Percentiles rank a stretch among this genome's conserved stretches.
Conservation (phyloP, 2,329 filamentous ascomycete genomes). For the Sporothrix phasma region DNA sequence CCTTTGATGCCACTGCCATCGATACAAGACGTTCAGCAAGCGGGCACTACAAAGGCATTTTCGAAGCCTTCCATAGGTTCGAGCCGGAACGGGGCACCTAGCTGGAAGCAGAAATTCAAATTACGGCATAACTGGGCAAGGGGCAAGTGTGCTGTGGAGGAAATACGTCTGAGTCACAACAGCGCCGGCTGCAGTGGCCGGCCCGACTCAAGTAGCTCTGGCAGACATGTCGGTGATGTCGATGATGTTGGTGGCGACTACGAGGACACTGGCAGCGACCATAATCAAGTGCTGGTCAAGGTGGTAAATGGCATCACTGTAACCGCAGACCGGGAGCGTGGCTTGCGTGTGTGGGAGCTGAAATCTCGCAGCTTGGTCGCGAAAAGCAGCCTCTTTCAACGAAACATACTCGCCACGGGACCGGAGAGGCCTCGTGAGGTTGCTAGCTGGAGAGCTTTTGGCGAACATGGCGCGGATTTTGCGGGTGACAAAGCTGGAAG, state of each 20-base stretch:
- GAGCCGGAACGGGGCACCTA: conserved; percentile 32
- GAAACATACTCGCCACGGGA: neutral
- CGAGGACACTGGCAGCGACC: neutral
- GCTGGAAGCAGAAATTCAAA: conserved; percentile 87
- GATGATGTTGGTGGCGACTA: conserved; percentile 16
- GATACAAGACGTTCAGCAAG: neutral
- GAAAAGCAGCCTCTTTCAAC: conserved; percentile 28
- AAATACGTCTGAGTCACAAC: conserved; percentile 43
- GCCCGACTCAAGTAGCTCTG: neutral
- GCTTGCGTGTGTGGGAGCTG: conserved; percentile 70
- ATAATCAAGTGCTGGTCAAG: conserved; percentile 58
- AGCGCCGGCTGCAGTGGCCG: neutral
- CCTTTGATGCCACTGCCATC: too few relatives aligned
- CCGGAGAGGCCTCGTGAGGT: neutral
- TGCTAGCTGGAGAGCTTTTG: neutral
- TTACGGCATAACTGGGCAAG: conserved; percentile 84
- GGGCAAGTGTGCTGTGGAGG: conserved; percentile 69
- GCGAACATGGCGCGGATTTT: neutral
- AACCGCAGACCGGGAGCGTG: conserved; percentile 59
- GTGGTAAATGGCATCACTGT: conserved; percentile 68
- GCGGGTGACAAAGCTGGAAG: conserved; percentile 16
- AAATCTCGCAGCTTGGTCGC: conserved; percentile 54
- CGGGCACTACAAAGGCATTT: neutral
- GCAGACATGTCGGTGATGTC: neutral
- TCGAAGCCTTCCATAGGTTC: too few relatives aligned